Evolutionary conservation across 2,329 filamentous ascomycete genomes (phyloP).

Genomic region (Pseudogymnoascus sp.): DNA sequence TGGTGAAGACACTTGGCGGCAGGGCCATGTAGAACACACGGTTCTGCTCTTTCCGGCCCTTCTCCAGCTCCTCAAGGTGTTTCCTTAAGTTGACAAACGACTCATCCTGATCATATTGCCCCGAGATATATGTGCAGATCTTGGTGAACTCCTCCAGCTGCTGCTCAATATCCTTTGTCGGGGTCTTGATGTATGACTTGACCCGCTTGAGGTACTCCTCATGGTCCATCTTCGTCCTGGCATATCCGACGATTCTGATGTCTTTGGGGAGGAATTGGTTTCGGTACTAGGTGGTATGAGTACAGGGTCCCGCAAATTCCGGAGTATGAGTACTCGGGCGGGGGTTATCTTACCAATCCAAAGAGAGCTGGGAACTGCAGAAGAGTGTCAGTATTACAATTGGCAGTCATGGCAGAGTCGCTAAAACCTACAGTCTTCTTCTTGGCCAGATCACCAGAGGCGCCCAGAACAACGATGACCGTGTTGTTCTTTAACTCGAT

Average conservation of each 20-base stretch:
- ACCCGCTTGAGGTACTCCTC: conserved; percentile 90
- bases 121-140: conserved; percentile 88
- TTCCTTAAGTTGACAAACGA: conserved; percentile 80
- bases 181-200: conserved; percentile 97
- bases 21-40: conserved; percentile 99
- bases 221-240: conserved; percentile 98
- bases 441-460: conserved; percentile 95
- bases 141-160: conserved; percentile 84
- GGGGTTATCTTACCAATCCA: conserved; percentile 67
- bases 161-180: conserved; percentile 93
- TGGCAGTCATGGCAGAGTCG: conserved; percentile 14
- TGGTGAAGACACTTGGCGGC: conserved; percentile 94
- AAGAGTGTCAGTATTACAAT: conserved; percentile 12
- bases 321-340: not conserved
- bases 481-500: conserved; percentile 99
- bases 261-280: conserved; percentile 98
- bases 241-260: conserved; percentile 96
- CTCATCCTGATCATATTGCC: conserved; percentile 95
- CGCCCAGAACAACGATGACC: conserved; percentile 89
- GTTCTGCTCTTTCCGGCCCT: conserved; percentile 73
- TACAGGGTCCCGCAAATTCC: conserved; percentile 11
- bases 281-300: conserved; percentile 58
- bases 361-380: conserved; percentile 89
- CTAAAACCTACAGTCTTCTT: conserved; percentile 80
- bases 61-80: conserved; percentile 79